Evolutionary conservation across 129 eudicot species (phyloP).

Genomic region (Flaveria bidentis): DNA sequence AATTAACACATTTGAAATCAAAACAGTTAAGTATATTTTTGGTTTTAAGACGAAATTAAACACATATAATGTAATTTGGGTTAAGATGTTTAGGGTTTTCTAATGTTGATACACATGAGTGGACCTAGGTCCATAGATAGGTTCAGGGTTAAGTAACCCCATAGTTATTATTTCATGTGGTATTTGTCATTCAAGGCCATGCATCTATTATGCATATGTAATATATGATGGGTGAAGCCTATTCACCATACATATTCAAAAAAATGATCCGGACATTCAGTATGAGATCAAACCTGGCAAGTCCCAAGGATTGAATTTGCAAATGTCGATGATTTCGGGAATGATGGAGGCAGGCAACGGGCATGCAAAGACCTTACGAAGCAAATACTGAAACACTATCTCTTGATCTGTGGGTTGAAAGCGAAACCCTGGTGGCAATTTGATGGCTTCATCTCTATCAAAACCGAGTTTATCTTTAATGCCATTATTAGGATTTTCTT

Average conservation of each 20-base stretch:
- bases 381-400: conserved; percentile 78
- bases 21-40: neutral
- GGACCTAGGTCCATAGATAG: neutral
- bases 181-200: too few species aligned
- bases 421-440: conserved; percentile 86
- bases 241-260: neutral
- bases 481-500: conserved; percentile 21
- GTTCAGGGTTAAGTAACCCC: neutral
- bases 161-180: neutral
- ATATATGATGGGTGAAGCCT: too few species aligned
- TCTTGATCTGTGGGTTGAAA: conserved; percentile 94
- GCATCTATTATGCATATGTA: too few species aligned
- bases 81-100: conserved; percentile 18
- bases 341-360: conserved; percentile 87
- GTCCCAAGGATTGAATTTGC: conserved; percentile 63
- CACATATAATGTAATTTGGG: conserved; percentile 15
- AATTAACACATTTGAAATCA: conserved; percentile 1
- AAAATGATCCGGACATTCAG: too few species aligned
- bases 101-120: neutral
- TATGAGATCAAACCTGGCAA: conserved; percentile 61
- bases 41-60: neutral
- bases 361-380: conserved; percentile 57
- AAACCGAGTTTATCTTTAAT: conserved; percentile 48
- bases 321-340: conserved; percentile 60
- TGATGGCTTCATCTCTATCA: conserved; percentile 55